Conservation (phyloP, 2,329 filamentous ascomycete species). For the Fusarium protoensiforme region DNA sequence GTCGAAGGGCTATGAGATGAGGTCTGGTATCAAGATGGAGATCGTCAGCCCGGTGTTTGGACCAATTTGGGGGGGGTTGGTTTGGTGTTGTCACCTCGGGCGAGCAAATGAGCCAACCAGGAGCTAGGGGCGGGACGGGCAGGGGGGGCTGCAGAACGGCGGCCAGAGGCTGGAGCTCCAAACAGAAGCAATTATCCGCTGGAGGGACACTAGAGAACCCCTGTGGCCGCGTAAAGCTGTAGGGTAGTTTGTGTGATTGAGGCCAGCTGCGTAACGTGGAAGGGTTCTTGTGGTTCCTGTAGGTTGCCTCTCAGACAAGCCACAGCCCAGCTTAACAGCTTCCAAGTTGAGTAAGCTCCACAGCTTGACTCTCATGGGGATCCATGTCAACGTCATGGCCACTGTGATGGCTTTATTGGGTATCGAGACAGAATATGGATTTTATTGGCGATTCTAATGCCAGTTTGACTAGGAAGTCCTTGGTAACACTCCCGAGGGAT, state of each 20-base stretch:
- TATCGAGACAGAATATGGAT: neutral
- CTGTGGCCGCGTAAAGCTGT: constrained; percentile 5
- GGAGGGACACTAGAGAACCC: constrained; percentile 9
- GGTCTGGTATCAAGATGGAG: constrained; percentile 8
- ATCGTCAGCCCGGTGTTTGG: constrained; percentile 40
- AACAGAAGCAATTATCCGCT: constrained; percentile 37
- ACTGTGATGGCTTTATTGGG: neutral
- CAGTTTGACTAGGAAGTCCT: neutral
- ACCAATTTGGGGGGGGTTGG: constrained; percentile 39
- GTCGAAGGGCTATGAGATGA: constrained; percentile 26
- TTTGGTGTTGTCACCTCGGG: constrained; percentile 38
- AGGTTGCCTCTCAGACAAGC: constrained; percentile 10
- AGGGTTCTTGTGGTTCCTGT: constrained; percentile 17
- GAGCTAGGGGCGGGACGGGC: constrained; percentile 20
- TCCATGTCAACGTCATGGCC: constrained; percentile 19
- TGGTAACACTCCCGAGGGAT: neutral
- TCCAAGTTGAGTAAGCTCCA: constrained; percentile 4
- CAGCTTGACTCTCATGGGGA: constrained; percentile 6
- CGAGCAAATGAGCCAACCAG: constrained; percentile 41
- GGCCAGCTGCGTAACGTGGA: constrained; percentile 16
- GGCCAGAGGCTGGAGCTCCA: constrained; percentile 8
- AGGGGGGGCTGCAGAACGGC: constrained; percentile 14
- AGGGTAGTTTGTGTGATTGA: constrained; percentile 2
- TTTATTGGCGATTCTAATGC: neutral
- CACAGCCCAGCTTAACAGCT: constrained; percentile 23